A percentile compares a stretch with the other conserved stretches of the same genome.
Conservation (phyloP, 1,284 basidiomycete genomes). For the Hemileia vastatrix region DNA sequence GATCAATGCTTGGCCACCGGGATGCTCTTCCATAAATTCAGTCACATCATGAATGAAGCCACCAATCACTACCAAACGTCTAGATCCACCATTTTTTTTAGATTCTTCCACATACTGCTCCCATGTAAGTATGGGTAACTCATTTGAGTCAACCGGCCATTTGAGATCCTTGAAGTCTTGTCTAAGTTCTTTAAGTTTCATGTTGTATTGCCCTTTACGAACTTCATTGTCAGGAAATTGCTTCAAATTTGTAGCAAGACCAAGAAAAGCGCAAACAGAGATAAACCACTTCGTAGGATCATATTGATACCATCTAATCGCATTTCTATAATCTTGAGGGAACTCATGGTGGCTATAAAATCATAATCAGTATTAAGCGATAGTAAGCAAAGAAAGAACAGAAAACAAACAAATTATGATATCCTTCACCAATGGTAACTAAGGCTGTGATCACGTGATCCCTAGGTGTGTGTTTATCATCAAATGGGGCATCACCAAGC, state of each 20-base stretch:
- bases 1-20: conserved; percentile 63
- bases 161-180: conserved; percentile 59
- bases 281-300: conserved; percentile 76
- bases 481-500: conserved; percentile 82
- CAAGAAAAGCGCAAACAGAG: conserved; percentile 55
- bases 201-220: conserved; percentile 78
- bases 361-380: conserved; percentile 35
- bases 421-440: conserved; percentile 81
- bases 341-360: conserved; percentile 36
- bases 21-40: conserved; percentile 79
- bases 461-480: conserved; percentile 87
- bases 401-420: conserved; percentile 66
- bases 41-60: conserved; percentile 86
- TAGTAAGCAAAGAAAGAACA: neutral
- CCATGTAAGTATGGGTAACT: conserved; percentile 74
- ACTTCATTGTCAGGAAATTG: conserved; percentile 90
- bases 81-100: conserved; percentile 49
- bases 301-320: conserved; percentile 70
- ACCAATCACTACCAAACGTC: conserved; percentile 68
- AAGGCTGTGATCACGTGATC: conserved; percentile 80
- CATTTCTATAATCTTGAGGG: conserved; percentile 68
- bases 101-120: conserved; percentile 68
- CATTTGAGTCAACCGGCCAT: conserved; percentile 64
- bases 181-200: conserved; percentile 75
- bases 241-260: conserved; percentile 77